A percentile compares a stretch with the other conserved stretches of the same genome.
Evolutionary conservation across 192 early-diverging fungal species (phyloP).

Genomic region (Backusella liffmaniae): DNA sequence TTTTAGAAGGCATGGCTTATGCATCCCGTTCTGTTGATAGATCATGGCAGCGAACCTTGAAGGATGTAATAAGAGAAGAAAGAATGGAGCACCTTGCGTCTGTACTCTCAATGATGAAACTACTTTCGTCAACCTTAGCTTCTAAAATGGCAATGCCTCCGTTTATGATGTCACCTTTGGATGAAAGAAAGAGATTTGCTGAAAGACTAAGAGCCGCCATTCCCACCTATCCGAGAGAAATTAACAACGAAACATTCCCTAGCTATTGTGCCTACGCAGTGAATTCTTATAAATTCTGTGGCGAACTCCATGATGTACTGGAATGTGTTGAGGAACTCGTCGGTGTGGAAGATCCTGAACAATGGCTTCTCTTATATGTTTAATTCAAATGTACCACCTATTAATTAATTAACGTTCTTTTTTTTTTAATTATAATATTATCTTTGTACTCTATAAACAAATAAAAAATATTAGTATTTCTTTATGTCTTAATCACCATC

Average conservation of each 20-base stretch:
- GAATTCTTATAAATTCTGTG: constrained; percentile 19
- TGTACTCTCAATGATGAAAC: constrained; percentile 27
- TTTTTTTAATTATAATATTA: background rate
- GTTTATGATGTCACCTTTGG: constrained; percentile 21
- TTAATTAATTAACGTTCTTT: background rate
- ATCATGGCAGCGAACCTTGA: constrained; percentile 1
- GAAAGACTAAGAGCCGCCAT: background rate
- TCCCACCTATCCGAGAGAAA: background rate
- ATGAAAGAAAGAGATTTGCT: constrained; percentile 12
- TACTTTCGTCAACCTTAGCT: constrained; percentile 27
- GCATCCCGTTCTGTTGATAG: background rate
- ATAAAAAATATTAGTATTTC: background rate
- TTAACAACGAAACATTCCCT: background rate
- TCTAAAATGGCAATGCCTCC: constrained; percentile 33
- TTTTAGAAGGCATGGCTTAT: constrained; percentile 32
- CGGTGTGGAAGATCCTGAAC: constrained; percentile 22
- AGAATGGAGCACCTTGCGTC: constrained; percentile 18
- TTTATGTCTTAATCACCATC: background rate
- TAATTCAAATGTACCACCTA: background rate
- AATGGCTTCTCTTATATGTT: constrained; percentile 17
- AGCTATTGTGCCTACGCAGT: constrained; percentile 21
- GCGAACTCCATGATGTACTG: constrained; percentile 21
- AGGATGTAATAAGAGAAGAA: background rate
- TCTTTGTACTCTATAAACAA: background rate
- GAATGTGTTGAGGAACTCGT: constrained; percentile 18